A percentile compares a stretch with the other conserved stretches of the same genome.
Conservation (phyloP, 2,329 filamentous ascomycete genomes). For the Thielaviopsis ethacetica region DNA sequence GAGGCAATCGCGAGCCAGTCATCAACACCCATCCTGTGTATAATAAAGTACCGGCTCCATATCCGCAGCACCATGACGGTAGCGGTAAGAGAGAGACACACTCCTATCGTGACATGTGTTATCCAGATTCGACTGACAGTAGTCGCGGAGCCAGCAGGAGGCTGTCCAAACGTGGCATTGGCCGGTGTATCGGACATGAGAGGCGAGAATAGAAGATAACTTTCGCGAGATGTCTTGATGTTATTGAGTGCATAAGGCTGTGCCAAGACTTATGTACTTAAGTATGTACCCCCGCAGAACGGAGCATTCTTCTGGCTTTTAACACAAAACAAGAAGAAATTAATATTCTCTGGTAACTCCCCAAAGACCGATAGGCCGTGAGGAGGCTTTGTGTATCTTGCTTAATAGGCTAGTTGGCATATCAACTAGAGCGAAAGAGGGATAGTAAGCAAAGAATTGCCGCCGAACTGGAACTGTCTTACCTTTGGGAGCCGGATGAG, state of each 20-base stretch:
- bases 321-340: too few species aligned
- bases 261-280: too few species aligned
- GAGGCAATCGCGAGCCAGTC: constrained; percentile 16
- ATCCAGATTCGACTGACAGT: constrained; percentile 7
- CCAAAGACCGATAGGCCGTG: neutral
- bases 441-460: neutral
- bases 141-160: neutral
- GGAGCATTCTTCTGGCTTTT: too few species aligned
- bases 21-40: constrained; percentile 16
- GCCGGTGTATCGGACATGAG: neutral
- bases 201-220: neutral
- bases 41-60: constrained; percentile 16
- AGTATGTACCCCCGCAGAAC: too few species aligned
- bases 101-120: constrained; percentile 12
- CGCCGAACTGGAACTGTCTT: neutral
- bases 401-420: neutral
- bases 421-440: neutral
- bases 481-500: neutral
- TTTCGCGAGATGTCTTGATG: neutral
- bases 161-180: neutral
- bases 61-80: constrained; percentile 15
- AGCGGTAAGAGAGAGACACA: constrained; percentile 13
- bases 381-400: neutral
- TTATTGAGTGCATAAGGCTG: too few species aligned
- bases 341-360: too few species aligned